Percentiles rank a stretch among this genome's conserved stretches.
phyloP scores from a whole-genome alignment of 2,329 filamentous ascomycete genomes.

The Trichoderma brevicompactum region DNA sequence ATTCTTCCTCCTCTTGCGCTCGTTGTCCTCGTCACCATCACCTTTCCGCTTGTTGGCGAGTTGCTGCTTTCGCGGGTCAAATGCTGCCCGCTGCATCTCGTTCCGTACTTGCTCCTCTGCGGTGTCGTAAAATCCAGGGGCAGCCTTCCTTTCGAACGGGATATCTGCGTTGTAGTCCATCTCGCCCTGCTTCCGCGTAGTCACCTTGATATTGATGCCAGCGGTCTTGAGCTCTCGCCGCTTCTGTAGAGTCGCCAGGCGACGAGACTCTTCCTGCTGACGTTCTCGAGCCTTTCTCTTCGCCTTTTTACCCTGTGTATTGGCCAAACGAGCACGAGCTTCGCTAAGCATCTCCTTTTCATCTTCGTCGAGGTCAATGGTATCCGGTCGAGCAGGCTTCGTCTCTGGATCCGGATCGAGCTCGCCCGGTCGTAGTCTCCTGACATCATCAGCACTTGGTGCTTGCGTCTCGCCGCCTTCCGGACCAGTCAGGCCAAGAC shows the following conservation, averaged over 20 bases:
- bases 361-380: constrained; percentile 97
- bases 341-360: constrained; percentile 99
- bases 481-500: constrained; percentile 81
- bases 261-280: constrained; percentile 90
- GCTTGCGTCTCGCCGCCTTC: constrained; percentile 85
- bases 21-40: constrained; percentile 80
- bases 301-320: constrained; percentile 98
- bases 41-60: constrained; percentile 84
- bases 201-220: constrained; percentile 97
- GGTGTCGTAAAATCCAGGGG: constrained; percentile 91
- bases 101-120: constrained; percentile 79
- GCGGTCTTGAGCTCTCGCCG: constrained; percentile 95
- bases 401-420: constrained; percentile 97
- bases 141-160: constrained; percentile 91
- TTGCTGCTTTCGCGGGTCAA: constrained; percentile 92
- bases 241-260: constrained; percentile 90
- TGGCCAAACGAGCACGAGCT: constrained; percentile 91
- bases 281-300: constrained; percentile 96
- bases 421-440: constrained; percentile 86
- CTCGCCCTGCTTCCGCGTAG: constrained; percentile 87
- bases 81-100: constrained; percentile 80
- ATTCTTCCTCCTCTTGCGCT: constrained; percentile 85
- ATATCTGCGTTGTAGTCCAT: constrained; percentile 99
- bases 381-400: constrained; percentile 93
- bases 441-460: constrained; percentile 89